phyloP scores from a whole-genome alignment of 2,329 filamentous ascomycete genomes.

The Ophiosphaerella herpotricha region DNA sequence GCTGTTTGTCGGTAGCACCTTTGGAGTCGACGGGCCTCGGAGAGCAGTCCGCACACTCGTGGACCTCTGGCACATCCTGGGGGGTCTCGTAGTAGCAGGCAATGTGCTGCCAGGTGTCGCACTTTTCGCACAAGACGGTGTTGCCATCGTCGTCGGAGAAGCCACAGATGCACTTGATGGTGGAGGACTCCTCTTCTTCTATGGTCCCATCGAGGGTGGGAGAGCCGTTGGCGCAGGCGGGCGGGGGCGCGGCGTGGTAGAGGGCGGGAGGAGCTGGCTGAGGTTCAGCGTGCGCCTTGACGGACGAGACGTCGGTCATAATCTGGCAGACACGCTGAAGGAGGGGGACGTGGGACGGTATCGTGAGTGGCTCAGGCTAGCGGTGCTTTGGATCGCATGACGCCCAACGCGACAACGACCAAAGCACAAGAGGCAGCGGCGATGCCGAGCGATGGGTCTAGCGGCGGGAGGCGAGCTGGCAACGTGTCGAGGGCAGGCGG shows the following conservation, averaged over 20 bases:
- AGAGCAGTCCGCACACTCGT: slow-evolving; percentile 88
- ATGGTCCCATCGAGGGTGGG: slow-evolving; percentile 49
- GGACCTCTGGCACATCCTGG: slow-evolving; percentile 72
- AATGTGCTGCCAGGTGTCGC: slow-evolving; percentile 98
- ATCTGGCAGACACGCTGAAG: slow-evolving; percentile 38
- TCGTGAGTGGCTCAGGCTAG: slow-evolving; percentile 43
- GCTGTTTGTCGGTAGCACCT: slow-evolving; percentile 75
- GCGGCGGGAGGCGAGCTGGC: slow-evolving; percentile 16
- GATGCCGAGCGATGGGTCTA: slow-evolving; percentile 31
- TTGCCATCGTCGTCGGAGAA: slow-evolving; percentile 95
- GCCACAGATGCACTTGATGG: slow-evolving; percentile 96
- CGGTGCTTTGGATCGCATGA: slow-evolving; percentile 49
- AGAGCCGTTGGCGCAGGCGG: slow-evolving; percentile 43
- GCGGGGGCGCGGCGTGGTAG: slow-evolving; percentile 32
- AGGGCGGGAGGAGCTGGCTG: slow-evolving; percentile 47
- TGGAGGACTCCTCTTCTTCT: slow-evolving; percentile 79
- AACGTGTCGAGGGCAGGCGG: slow-evolving; percentile 21
- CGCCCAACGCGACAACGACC: slow-evolving; percentile 43
- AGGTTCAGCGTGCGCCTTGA: slow-evolving; percentile 49
- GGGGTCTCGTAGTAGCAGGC: slow-evolving; percentile 88
- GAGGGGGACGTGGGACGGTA: slow-evolving; percentile 20
- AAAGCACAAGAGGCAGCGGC: slow-evolving; percentile 30
- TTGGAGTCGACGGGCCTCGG: slow-evolving; percentile 75
- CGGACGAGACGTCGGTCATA: slow-evolving; percentile 51
- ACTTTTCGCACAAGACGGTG: slow-evolving; percentile 94